A percentile compares a stretch with the other conserved stretches of the same genome.
Evolutionary conservation across 1,139 yeast species (phyloP).

Genomic region (Sugiyamaella japonica): DNA sequence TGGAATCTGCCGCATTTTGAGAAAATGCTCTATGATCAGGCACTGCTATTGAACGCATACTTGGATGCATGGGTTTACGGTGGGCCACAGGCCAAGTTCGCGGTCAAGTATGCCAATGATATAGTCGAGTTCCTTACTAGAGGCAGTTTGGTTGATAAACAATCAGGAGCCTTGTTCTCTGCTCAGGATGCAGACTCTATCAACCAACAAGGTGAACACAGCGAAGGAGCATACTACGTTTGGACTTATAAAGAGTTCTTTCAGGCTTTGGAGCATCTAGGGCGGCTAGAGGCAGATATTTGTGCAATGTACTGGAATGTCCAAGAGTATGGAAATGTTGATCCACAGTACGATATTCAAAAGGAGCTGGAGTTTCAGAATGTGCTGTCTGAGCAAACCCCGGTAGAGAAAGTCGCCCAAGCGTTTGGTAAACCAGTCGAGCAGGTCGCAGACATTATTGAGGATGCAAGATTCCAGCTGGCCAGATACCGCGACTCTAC

Average conservation of each 20-base stretch:
- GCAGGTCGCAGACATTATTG: slow-evolving; percentile 30
- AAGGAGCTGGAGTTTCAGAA: slow-evolving; percentile 38
- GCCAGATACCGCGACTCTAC: slow-evolving; percentile 32
- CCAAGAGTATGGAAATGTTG: slow-evolving; percentile 42
- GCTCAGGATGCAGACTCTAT: slow-evolving; percentile 43
- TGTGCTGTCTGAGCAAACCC: slow-evolving; percentile 34
- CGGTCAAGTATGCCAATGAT: slow-evolving; percentile 30
- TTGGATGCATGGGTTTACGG: slow-evolving; percentile 34
- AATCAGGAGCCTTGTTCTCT: slow-evolving; percentile 37
- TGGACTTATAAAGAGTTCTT: slow-evolving; percentile 43
- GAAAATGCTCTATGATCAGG: slow-evolving; percentile 44
- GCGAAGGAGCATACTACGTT: slow-evolving; percentile 43
- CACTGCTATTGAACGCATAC: slow-evolving; percentile 40
- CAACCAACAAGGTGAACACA: slow-evolving; percentile 28
- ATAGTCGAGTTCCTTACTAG: slow-evolving; percentile 35
- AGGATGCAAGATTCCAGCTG: slow-evolving; percentile 30
- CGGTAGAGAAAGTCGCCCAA: slow-evolving; percentile 35
- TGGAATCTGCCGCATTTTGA: slow-evolving; percentile 47
- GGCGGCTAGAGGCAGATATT: slow-evolving; percentile 39
- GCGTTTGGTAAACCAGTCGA: slow-evolving; percentile 38
- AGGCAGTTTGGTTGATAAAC: slow-evolving; percentile 31
- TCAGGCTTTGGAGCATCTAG: slow-evolving; percentile 32
- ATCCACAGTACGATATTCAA: slow-evolving; percentile 39
- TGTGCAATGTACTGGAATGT: slow-evolving; percentile 42
- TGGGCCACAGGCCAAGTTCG: slow-evolving; percentile 21